Evolutionary conservation across 164 flowering plant genomes (phyloP).

Genomic region (Chimonanthus salicifolius): DNA sequence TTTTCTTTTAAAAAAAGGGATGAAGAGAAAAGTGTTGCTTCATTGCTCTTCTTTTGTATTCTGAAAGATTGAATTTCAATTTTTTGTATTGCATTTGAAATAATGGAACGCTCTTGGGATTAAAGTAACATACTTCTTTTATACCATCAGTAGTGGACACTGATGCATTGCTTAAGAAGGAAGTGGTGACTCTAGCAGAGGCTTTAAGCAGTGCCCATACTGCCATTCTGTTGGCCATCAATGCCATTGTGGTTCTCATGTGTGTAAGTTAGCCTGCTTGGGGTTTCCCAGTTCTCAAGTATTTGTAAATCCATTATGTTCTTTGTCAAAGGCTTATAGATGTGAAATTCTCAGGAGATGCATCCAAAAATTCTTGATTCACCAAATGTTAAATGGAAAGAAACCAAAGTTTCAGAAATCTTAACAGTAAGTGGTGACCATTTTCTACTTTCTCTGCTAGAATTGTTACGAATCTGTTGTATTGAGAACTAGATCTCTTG

Average conservation of each 20-base stretch:
- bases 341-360: constrained; percentile 43
- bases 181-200: constrained; percentile 81
- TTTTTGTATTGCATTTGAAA: no score
- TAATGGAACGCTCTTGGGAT: not conserved
- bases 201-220: constrained; percentile 75
- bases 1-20: no score
- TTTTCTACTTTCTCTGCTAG: constrained; percentile 3
- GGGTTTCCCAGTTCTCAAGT: constrained; percentile 1
- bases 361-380: constrained; percentile 40
- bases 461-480: not conserved
- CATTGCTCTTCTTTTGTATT: no score
- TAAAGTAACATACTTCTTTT: not conserved
- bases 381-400: constrained; percentile 31
- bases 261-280: constrained; percentile 48
- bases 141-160: constrained; percentile 63
- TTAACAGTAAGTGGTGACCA: constrained; percentile 38
- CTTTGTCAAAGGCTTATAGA: constrained; percentile 4
- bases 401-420: constrained; percentile 43
- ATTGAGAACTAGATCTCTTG: no score
- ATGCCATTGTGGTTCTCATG: constrained; percentile 53
- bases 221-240: constrained; percentile 70
- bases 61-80: no score
- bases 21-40: no score
- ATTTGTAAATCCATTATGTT: not conserved
- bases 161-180: constrained; percentile 62